Evolutionary conservation across 2,329 filamentous ascomycete species (phyloP).

Genomic region (Ophiostoma himal-ulmi): DNA sequence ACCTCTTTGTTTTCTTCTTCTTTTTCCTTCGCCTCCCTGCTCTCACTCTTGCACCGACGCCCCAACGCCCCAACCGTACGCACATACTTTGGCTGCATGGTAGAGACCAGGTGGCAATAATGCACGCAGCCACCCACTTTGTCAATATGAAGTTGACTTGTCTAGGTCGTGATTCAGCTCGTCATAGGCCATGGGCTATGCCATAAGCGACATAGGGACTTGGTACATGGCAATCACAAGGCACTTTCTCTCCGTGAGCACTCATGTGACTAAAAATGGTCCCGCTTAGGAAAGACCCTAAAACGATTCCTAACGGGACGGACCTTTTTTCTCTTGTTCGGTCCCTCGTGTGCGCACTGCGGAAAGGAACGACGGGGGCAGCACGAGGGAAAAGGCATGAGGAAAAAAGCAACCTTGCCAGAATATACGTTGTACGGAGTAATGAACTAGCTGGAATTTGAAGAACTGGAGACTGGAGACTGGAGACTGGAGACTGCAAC

Average conservation of each 20-base stretch:
- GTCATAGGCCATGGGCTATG: conserved; percentile 1
- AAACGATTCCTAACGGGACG: conserved; percentile 18
- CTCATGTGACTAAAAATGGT: conserved; percentile 25
- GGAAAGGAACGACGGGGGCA: conserved; percentile 22
- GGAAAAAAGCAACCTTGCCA: too few relatives aligned
- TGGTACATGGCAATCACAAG: neutral
- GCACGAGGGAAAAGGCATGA: conserved; percentile 5
- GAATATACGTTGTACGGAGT: neutral
- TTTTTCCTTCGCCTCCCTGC: neutral
- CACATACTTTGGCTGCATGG: neutral
- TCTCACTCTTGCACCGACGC: neutral
- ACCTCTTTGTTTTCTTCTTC: too few relatives aligned
- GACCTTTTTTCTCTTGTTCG: conserved; percentile 24
- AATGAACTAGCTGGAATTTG: neutral
- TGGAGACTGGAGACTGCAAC: neutral
- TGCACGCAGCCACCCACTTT: neutral
- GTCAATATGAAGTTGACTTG: neutral
- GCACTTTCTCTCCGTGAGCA: neutral
- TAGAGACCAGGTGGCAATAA: neutral
- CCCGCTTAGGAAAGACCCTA: conserved; percentile 20
- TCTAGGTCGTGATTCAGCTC: neutral
- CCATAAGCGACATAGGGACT: neutral
- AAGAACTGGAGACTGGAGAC: neutral
- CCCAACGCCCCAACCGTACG: neutral
- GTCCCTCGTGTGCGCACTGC: conserved; percentile 18